phyloP scores from a whole-genome alignment of 2,329 filamentous ascomycete genomes.

The Dactylonectria macrodidyma region DNA sequence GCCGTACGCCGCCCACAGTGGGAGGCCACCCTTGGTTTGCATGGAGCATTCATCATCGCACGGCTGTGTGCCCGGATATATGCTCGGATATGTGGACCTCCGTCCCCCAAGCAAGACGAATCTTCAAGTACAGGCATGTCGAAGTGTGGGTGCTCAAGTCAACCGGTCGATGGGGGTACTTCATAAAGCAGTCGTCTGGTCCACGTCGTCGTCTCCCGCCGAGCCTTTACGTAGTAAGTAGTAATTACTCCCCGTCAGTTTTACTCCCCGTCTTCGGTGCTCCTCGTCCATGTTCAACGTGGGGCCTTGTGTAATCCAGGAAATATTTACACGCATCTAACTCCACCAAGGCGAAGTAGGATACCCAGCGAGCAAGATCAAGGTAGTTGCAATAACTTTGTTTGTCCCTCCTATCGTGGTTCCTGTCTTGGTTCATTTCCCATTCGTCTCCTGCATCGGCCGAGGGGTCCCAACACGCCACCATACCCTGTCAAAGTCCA shows the following conservation, averaged over 20 bases:
- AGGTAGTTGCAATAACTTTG: constrained; percentile 14
- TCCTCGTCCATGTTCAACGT: neutral
- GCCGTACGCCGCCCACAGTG: neutral
- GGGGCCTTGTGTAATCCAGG: constrained; percentile 4
- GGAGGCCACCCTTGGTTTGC: constrained; percentile 1
- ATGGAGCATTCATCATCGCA: neutral
- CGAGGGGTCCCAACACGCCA: constrained; percentile 5
- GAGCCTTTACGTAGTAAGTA: no score
- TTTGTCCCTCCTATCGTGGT: neutral
- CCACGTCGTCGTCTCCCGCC: neutral
- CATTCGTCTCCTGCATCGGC: neutral
- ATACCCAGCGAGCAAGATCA: constrained; percentile 11
- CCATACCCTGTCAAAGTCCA: neutral
- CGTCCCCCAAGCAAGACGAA: constrained; percentile 12
- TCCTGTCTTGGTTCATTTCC: constrained; percentile 8
- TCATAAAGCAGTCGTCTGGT: constrained; percentile 3
- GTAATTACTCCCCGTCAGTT: no score
- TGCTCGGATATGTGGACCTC: constrained; percentile 11
- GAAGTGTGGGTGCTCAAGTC: neutral
- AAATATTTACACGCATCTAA: neutral
- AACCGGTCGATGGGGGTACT: neutral
- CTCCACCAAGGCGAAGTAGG: constrained; percentile 9
- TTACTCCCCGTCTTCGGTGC: neutral
- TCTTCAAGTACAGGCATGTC: neutral
- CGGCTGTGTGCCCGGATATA: neutral